Percentiles rank a stretch among this genome's conserved stretches.
phyloP scores from a whole-genome alignment of 306 rosid species.

The Sphenostylis stenocarpa region DNA sequence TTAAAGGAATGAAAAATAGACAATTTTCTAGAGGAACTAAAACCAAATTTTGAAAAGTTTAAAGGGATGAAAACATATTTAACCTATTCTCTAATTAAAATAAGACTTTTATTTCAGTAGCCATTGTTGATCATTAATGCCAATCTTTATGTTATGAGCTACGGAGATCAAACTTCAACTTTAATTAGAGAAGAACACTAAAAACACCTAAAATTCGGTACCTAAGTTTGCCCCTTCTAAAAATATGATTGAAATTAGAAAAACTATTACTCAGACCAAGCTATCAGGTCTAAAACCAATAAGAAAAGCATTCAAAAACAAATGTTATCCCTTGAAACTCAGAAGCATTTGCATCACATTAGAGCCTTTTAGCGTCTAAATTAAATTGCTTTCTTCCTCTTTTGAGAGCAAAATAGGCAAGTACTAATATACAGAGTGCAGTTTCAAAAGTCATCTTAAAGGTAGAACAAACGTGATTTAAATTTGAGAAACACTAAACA shows the following conservation, averaged over 20 bases:
- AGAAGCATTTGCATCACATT: conserved; percentile 9
- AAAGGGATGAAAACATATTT: no score
- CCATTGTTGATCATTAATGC: background rate
- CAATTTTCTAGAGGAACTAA: no score
- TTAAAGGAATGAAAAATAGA: no score
- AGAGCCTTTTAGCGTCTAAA: conserved; percentile 5
- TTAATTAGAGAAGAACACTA: background rate
- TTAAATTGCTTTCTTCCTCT: conserved; percentile 6
- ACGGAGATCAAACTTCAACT: background rate
- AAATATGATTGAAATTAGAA: background rate
- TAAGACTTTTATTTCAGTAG: background rate
- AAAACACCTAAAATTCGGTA: background rate
- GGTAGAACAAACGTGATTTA: background rate
- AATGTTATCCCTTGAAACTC: background rate
- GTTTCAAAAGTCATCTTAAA: conserved; percentile 1
- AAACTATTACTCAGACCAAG: background rate
- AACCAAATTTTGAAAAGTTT: no score
- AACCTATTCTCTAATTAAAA: background rate
- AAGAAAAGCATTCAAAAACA: conserved; percentile 13
- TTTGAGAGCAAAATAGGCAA: conserved; percentile 15
- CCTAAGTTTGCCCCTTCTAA: background rate
- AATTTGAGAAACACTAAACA: conserved; percentile 8
- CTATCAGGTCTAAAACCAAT: conserved; percentile 6
- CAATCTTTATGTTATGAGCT: background rate
- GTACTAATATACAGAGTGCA: background rate